These are phyloP conservation scores for Wickerhamomyces subpelliculosus DNA, from an alignment of 805 yeast genomes.

Conservation along the genomic window DNA sequence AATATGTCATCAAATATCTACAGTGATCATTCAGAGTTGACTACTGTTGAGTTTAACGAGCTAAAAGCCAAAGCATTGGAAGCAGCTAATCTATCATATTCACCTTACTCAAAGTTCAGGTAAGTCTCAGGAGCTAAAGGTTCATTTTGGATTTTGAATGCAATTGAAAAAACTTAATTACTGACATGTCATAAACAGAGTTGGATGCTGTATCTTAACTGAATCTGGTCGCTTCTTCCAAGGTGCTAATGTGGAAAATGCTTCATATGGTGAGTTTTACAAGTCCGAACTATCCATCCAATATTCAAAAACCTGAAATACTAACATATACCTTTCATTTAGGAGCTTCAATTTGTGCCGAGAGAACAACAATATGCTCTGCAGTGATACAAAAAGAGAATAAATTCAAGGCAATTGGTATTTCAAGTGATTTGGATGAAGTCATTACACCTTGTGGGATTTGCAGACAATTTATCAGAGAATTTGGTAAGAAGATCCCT, in stretches of 20 bases:
- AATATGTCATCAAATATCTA: not conserved
- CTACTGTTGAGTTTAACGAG: not conserved
- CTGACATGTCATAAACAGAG: too few relatives aligned
- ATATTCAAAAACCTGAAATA: too few relatives aligned
- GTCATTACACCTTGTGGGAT: constrained; percentile 89
- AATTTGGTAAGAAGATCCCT: constrained; percentile 56
- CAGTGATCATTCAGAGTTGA: not conserved
- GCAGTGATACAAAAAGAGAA: constrained; percentile 42
- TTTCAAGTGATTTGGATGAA: constrained; percentile 50
- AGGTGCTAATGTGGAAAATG: constrained; percentile 94
- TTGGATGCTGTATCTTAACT: constrained; percentile 72
- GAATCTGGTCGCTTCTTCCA: constrained; percentile 37
- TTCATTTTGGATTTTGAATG: too few relatives aligned
- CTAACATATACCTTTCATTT: too few relatives aligned
- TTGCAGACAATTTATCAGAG: constrained; percentile 85
- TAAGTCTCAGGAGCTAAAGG: constrained; percentile 18
- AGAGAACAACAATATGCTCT: constrained; percentile 54
- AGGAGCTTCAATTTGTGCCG: constrained; percentile 69
- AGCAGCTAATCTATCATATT: constrained; percentile 50
- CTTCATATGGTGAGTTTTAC: constrained; percentile 57
- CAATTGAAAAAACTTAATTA: too few relatives aligned
- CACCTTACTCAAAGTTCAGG: constrained; percentile 68
- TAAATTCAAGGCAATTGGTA: constrained; percentile 53
- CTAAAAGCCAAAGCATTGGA: constrained; percentile 1
- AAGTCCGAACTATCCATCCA: too few relatives aligned